Evolutionary conservation across 2,329 filamentous ascomycete species (phyloP), one percentile per base, ranked within the genome.

Genomic region (Magnaporthiopsis incrustans): DNA sequence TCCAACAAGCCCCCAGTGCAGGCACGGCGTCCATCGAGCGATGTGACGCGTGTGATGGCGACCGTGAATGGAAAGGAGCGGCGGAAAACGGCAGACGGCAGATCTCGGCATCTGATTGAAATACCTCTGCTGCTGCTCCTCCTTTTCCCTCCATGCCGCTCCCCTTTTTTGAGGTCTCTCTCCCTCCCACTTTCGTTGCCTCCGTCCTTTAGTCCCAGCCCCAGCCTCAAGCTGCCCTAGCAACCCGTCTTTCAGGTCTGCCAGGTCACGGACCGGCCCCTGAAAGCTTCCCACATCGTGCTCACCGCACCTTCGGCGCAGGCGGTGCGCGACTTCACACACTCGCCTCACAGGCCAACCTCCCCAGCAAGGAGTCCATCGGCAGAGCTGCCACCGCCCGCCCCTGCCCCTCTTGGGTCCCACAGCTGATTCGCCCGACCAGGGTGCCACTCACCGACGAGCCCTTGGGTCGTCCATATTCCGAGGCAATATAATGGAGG

Each of bases 401-500:
- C n/a, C 38, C 32, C 27, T 60, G 27, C 58, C 35, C 59, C 59
- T 60, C 22, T 60, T 60, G n/a, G 59, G 59, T 32, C 59, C 59
- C 59, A 60, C 60, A 18, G 25, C 56, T 57, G 56, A 57, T 57
- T 57, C 56, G 56, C 27, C 25, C 56, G 38, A 50, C 38, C 18
- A 22, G 30, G 71, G 70, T 72, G 74, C 73, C 68, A 76, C 67
- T 75, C 70, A 68, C 38, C 38, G 38, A 18, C 18, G 38, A 74
- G 71, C 77, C 83, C 75, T 79, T 85, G 78, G 81, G 87, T 92
- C 57, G 82, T 86, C 66, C 92, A 96, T 75, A 5, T 82, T 91
- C 64, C 91, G 96, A 77, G 90, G 90, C 62, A 96, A 96, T 77
- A 89, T 84, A 69, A 87, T 96, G 72, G 90, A 95, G 72, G 89